Evolutionary conservation across 768 basidiomycete species (phyloP).

Genomic region (Kwoniella sp.): DNA sequence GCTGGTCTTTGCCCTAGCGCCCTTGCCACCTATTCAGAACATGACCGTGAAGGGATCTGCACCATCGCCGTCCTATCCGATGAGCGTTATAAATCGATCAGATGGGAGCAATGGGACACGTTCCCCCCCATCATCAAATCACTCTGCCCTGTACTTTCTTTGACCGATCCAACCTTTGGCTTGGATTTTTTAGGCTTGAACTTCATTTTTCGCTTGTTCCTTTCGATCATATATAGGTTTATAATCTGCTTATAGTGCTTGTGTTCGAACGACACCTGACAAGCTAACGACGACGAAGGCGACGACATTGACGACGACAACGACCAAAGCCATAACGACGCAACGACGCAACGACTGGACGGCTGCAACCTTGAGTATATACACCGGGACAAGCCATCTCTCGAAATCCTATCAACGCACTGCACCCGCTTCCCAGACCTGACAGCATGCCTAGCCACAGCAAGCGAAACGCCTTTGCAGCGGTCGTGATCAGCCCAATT

Average conservation of each 20-base stretch:
- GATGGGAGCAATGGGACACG: background rate
- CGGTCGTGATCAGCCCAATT: no score
- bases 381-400: background rate
- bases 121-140: background rate
- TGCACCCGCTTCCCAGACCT: no score
- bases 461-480: no score
- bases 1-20: background rate
- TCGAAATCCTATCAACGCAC: no score
- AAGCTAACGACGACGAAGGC: no score
- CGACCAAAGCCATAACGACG: no score
- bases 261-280: no score
- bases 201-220: slow-evolving; percentile 1
- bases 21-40: slow-evolving; percentile 11
- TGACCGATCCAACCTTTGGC: background rate
- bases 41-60: background rate
- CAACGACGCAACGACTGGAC: no score
- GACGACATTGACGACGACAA: no score
- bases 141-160: background rate
- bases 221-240: no score
- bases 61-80: background rate
- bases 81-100: background rate
- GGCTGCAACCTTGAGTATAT: background rate
- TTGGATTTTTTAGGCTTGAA: background rate
- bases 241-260: no score
- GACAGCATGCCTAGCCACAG: no score